Percentiles rank a stretch among this genome's conserved stretches.
phyloP scores from a whole-genome alignment of 139 green algal species.

The Chlorella sp. region DNA sequence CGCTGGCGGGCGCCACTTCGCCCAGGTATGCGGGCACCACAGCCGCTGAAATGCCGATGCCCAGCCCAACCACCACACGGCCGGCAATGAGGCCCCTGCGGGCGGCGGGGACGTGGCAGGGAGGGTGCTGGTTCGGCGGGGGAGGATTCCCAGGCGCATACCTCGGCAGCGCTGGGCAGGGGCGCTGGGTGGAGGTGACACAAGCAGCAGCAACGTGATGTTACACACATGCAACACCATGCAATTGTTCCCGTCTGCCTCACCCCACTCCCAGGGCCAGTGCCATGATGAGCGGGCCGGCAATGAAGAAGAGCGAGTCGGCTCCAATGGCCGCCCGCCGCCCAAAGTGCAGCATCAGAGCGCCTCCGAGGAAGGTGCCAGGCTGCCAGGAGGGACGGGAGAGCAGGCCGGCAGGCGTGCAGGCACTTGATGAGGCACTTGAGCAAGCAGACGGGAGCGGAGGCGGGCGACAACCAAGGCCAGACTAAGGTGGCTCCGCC shows the following conservation, averaged over 20 bases:
- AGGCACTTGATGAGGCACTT: too few relatives aligned
- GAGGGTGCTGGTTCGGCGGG: too few relatives aligned
- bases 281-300: slow-evolving; percentile 83
- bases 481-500: too few relatives aligned
- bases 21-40: slow-evolving; percentile 87
- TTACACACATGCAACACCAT: too few relatives aligned
- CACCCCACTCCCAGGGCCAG: slow-evolving; percentile 52
- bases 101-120: background rate
- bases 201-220: too few relatives aligned
- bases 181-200: too few relatives aligned
- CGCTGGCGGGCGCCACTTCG: slow-evolving; percentile 76
- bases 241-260: background rate
- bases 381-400: too few relatives aligned
- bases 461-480: too few relatives aligned
- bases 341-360: slow-evolving; percentile 82
- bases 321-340: slow-evolving; percentile 70
- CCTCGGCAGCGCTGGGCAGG: too few relatives aligned
- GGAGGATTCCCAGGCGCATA: too few relatives aligned
- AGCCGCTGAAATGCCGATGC: slow-evolving; percentile 82
- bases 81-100: slow-evolving; percentile 73
- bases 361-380: slow-evolving; percentile 59
- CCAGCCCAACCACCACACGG: slow-evolving; percentile 75
- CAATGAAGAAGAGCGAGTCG: slow-evolving; percentile 69
- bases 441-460: too few relatives aligned
- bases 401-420: too few relatives aligned